These are phyloP conservation scores for Apiospora sp. DNA, from an alignment of 2,329 filamentous ascomycete genomes.

Conservation along the genomic window DNA sequence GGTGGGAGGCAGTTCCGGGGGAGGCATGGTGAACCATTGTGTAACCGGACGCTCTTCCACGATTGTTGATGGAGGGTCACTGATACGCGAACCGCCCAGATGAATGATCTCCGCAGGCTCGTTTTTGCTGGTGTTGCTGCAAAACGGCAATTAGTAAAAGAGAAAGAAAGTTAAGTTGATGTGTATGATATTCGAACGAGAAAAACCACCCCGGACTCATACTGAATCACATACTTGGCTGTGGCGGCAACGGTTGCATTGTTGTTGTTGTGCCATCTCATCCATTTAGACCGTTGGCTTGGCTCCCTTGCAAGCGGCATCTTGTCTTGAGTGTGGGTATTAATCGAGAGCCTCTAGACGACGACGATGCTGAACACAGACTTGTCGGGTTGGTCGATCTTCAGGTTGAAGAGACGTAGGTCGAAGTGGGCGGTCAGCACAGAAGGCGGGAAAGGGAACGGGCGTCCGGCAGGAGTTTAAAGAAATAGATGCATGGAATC, in stretches of 20 bases:
- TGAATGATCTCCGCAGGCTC: constrained; percentile 27
- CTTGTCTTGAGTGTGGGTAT: neutral
- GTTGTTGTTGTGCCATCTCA: constrained; percentile 26
- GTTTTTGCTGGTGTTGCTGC: constrained; percentile 20
- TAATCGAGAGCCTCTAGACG: constrained; percentile 11
- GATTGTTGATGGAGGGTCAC: neutral
- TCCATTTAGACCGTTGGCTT: constrained; percentile 28
- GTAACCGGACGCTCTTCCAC: constrained; percentile 18
- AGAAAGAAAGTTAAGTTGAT: neutral
- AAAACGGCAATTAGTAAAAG: constrained; percentile 3
- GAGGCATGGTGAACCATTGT: constrained; percentile 20
- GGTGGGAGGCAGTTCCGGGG: constrained; percentile 3
- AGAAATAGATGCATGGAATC: constrained; percentile 11
- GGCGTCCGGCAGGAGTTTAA: neutral
- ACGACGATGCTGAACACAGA: constrained; percentile 2
- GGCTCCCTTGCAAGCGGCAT: constrained; percentile 28
- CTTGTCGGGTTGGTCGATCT: neutral
- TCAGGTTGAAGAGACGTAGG: constrained; percentile 4
- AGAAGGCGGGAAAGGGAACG: neutral
- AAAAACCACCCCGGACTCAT: neutral
- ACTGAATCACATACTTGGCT: neutral
- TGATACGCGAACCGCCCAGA: constrained; percentile 27
- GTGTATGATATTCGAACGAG: neutral
- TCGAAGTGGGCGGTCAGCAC: constrained; percentile 7
- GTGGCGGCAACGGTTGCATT: neutral